Evolutionary conservation across 2,329 filamentous ascomycete species (phyloP).

Genomic region (Diaporthe sp.): DNA sequence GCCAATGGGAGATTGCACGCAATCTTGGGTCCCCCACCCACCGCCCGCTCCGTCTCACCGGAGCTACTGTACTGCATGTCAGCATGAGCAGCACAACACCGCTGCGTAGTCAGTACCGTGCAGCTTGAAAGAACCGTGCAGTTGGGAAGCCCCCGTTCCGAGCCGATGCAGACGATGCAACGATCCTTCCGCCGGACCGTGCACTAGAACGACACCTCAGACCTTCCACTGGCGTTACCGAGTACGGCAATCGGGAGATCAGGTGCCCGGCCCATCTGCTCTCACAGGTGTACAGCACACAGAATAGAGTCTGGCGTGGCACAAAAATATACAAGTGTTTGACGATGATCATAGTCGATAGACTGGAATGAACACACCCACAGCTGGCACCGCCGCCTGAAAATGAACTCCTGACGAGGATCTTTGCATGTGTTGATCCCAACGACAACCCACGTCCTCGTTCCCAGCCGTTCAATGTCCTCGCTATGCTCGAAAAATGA

Average conservation of each 20-base stretch:
- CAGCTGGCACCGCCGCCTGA: neutral
- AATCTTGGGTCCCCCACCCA: neutral
- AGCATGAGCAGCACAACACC: neutral
- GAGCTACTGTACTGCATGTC: neutral
- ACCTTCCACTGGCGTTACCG: neutral
- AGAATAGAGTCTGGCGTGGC: neutral
- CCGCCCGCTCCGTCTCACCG: neutral
- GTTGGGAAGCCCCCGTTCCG: neutral
- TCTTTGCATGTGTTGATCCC: neutral
- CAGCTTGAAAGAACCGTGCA: constrained; percentile 1
- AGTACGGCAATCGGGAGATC: neutral
- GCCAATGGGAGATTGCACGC: neutral
- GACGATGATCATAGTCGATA: neutral
- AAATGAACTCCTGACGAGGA: neutral
- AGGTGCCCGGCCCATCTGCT: neutral
- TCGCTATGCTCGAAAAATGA: neutral
- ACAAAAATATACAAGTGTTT: neutral
- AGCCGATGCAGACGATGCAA: constrained; percentile 7
- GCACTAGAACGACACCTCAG: neutral
- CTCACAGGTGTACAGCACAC: neutral
- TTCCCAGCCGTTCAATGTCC: neutral
- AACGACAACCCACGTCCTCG: neutral
- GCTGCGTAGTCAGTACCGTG: constrained; percentile 1
- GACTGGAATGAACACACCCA: neutral
- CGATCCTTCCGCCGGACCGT: neutral